These are phyloP conservation scores for Hypholoma fasciculare DNA, from an alignment of 768 basidiomycete species.

Conservation along the genomic window DNA sequence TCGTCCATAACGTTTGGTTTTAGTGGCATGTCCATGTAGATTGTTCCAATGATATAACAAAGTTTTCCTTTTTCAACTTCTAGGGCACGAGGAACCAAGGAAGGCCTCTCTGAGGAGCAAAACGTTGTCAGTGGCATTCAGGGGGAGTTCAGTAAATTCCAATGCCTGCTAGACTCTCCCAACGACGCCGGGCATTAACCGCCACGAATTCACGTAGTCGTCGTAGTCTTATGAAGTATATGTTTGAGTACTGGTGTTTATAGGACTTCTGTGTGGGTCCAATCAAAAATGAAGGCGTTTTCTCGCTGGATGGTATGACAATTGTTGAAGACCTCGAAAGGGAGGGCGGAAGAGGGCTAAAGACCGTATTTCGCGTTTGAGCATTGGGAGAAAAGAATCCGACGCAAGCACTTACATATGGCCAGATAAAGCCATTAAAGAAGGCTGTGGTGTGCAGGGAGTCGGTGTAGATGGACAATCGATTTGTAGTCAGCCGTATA, in stretches of 20 bases:
- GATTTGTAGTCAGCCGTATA: background rate
- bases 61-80: constrained; percentile 84
- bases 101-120: constrained; percentile 57
- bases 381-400: constrained; percentile 16
- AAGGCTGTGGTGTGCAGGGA: background rate
- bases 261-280: constrained; percentile 45
- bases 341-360: constrained; percentile 13
- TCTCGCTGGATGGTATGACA: constrained; percentile 32
- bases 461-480: background rate
- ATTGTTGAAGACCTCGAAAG: constrained; percentile 36
- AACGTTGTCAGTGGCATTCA: background rate
- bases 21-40: constrained; percentile 98
- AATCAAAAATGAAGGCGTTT: constrained; percentile 48
- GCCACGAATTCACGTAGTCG: constrained; percentile 42
- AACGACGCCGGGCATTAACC: constrained; percentile 37
- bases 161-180: constrained; percentile 43
- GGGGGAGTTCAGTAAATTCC: background rate
- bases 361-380: background rate
- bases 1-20: constrained; percentile 99
- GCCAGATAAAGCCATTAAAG: constrained; percentile 16
- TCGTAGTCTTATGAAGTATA: constrained; percentile 51
- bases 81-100: constrained; percentile 76
- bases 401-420: constrained; percentile 10
- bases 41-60: constrained; percentile 92
- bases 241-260: constrained; percentile 57